Evolutionary conservation across 768 basidiomycete species (phyloP).

Genomic region (Sarcodon aspratus): DNA sequence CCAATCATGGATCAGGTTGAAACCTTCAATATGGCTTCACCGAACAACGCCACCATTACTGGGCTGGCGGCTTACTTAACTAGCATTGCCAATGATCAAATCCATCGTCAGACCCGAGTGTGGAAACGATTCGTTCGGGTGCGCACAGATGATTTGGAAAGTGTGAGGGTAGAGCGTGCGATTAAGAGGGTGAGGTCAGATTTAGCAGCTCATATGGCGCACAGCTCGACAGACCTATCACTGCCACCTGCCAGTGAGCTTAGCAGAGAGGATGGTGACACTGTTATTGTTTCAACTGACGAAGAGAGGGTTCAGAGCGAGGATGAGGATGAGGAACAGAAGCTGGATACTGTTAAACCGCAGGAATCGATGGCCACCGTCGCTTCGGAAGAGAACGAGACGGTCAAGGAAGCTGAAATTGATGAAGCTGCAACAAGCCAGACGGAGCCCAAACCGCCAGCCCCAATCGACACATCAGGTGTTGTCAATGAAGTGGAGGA

Average conservation of each 20-base stretch:
- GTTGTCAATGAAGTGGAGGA: constrained; percentile 10
- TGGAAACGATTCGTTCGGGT: constrained; percentile 87
- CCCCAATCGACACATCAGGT: neutral
- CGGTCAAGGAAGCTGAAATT: neutral
- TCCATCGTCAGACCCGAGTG: constrained; percentile 48
- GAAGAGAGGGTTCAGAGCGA: constrained; percentile 3
- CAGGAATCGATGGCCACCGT: neutral
- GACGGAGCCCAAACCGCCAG: neutral
- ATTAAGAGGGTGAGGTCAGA: constrained; percentile 84
- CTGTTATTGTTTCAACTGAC: neutral
- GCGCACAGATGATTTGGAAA: constrained; percentile 80
- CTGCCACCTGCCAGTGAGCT: constrained; percentile 7
- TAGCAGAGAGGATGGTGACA: constrained; percentile 5
- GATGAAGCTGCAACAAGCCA: neutral
- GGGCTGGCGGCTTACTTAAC: constrained; percentile 75
- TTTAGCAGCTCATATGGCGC: constrained; percentile 57
- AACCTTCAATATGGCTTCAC: constrained; percentile 13
- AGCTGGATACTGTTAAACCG: neutral
- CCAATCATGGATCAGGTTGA: constrained; percentile 13
- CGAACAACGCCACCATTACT: constrained; percentile 43
- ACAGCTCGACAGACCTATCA: constrained; percentile 13
- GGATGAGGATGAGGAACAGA: constrained; percentile 6
- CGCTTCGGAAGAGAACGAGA: neutral
- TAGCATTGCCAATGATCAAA: constrained; percentile 54
- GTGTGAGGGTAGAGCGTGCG: constrained; percentile 75